phyloP scores from a whole-genome alignment of 2,329 filamentous ascomycete species.

The Neobulgaria alba region DNA sequence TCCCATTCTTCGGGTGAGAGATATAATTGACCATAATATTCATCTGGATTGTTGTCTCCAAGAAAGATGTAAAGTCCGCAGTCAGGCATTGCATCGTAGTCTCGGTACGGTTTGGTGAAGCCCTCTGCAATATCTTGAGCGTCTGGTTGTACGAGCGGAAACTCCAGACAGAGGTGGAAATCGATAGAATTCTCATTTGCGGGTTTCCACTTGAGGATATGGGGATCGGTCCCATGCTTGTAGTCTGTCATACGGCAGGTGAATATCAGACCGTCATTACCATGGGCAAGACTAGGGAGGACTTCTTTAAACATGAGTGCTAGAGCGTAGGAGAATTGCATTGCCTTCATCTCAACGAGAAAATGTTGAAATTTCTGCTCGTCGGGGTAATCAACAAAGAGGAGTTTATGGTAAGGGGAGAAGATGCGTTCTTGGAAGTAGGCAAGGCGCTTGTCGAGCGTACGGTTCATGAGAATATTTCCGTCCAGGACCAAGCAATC shows the following conservation, averaged over 20 bases:
- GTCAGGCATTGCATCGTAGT: conserved; percentile 74
- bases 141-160: conserved; percentile 62
- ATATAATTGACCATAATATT: conserved; percentile 55
- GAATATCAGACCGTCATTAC: conserved; percentile 95
- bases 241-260: conserved; percentile 87
- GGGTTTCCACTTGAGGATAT: conserved; percentile 98
- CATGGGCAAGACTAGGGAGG: conserved; percentile 76
- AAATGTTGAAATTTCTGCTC: conserved; percentile 68
- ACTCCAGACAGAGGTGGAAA: conserved; percentile 71
- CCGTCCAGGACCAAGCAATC: conserved; percentile 81
- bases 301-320: conserved; percentile 87
- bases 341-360: conserved; percentile 76
- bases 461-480: conserved; percentile 65
- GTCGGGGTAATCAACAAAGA: conserved; percentile 57
- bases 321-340: conserved; percentile 81
- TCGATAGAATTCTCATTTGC: conserved; percentile 93
- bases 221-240: conserved; percentile 79
- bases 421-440: conserved; percentile 76
- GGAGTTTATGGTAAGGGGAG: conserved; percentile 56
- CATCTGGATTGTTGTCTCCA: conserved; percentile 43
- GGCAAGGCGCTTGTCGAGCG: conserved; percentile 80
- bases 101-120: conserved; percentile 51
- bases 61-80: conserved; percentile 64
- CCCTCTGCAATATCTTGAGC: conserved; percentile 60
- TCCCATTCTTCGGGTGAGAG: conserved; percentile 78